Evolutionary conservation across 495 filamentous ascomycete species (phyloP).

Genomic region (Penicillium silybi): DNA sequence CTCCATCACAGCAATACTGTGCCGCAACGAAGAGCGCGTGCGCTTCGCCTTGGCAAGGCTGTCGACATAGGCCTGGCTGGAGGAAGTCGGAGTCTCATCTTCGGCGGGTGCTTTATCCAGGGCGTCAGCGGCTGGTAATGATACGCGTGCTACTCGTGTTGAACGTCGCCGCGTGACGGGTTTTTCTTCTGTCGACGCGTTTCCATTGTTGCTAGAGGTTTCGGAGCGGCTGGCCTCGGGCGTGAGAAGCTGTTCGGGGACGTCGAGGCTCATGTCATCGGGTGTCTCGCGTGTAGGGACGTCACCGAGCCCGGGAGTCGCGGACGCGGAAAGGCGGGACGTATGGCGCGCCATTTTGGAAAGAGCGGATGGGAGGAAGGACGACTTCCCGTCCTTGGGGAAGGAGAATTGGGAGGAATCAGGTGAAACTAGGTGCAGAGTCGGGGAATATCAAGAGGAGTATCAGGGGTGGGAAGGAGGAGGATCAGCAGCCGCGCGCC

Average conservation of each 20-base stretch:
- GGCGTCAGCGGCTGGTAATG: slow-evolving; percentile 29
- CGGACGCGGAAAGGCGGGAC: slow-evolving; percentile 25
- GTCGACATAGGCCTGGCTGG: slow-evolving; percentile 37
- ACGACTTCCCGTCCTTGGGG: slow-evolving; percentile 7
- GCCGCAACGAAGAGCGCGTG: slow-evolving; percentile 33
- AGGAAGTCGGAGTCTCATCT: slow-evolving; percentile 34
- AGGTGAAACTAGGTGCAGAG: slow-evolving; percentile 6
- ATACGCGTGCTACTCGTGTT: slow-evolving; percentile 43
- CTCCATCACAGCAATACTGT: slow-evolving; percentile 47
- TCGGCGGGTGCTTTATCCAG: slow-evolving; percentile 21
- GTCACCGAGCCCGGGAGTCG: slow-evolving; percentile 34
- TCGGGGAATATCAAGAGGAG: slow-evolving; percentile 5
- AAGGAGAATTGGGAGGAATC: slow-evolving; percentile 9
- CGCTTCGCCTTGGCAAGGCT: slow-evolving; percentile 30
- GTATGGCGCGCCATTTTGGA: slow-evolving; percentile 29
- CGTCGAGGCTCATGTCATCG: slow-evolving; percentile 40
- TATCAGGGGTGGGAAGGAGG: slow-evolving; percentile 27
- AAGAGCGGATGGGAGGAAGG: slow-evolving; percentile 4
- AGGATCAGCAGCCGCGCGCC: slow-evolving; percentile 30
- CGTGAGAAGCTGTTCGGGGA: slow-evolving; percentile 44
- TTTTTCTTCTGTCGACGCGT: slow-evolving; percentile 42
- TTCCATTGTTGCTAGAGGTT: slow-evolving; percentile 48
- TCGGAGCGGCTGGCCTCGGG: slow-evolving; percentile 49
- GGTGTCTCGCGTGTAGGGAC: slow-evolving; percentile 27
- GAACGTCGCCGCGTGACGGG: slow-evolving; percentile 34